These are phyloP conservation scores for Fraxinus sp. DNA, from an alignment of 305 asterid species.

Conservation along the genomic window DNA sequence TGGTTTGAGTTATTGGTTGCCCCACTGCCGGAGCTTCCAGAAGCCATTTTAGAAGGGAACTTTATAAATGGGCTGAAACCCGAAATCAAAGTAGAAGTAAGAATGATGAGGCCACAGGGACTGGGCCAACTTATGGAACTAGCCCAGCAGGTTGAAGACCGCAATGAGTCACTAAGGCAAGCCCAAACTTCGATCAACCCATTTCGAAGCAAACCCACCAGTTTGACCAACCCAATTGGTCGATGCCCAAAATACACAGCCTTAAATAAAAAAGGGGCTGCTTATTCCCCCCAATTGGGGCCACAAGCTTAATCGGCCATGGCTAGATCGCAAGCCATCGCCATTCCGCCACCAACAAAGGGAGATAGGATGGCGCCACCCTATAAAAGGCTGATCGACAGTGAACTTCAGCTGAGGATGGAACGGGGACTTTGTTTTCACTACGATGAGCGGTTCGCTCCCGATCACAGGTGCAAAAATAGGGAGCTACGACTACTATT, in stretches of 20 bases:
- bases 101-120: not conserved
- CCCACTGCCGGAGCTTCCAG: not conserved
- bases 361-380: too few species aligned
- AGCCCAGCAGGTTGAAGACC: not conserved
- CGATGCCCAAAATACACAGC: too few species aligned
- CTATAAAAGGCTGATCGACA: too few species aligned
- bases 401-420: too few species aligned
- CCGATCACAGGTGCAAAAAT: too few species aligned
- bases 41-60: not conserved
- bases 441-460: too few species aligned
- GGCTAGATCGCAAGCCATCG: fast-evolving
- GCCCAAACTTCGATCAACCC: not conserved
- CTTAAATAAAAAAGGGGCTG: too few species aligned
- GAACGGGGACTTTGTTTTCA: too few species aligned
- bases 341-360: not conserved
- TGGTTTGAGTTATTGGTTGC: not conserved
- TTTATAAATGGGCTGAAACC: not conserved
- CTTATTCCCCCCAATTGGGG: too few species aligned
- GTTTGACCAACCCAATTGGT: not conserved
- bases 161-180: not conserved
- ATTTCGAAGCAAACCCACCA: not conserved
- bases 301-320: fast-evolving
- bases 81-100: not conserved
- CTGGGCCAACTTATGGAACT: not conserved
- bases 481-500: too few species aligned